Evolutionary conservation across 1,284 basidiomycete species (phyloP), one percentile per base, ranked within the genome.

Genomic region (Moesziomyces sp.): DNA sequence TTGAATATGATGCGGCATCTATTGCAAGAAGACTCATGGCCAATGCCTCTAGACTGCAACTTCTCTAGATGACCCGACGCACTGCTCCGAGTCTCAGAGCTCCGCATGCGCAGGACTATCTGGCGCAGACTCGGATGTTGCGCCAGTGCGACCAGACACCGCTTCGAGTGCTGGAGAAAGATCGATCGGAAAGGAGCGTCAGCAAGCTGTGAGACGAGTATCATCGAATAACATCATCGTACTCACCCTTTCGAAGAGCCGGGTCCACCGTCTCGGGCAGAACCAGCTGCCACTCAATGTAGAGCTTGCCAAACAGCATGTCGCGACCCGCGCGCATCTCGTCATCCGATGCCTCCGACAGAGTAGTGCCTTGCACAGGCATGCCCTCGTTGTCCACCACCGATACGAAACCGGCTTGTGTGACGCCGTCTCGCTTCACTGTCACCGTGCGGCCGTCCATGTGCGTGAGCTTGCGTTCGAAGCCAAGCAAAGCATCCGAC

Each of bases 401-500:
- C 10, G 70, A 57, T 19, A 82, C 80, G 16, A 66, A 71, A 21
- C 77, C 78, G 5, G 80, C 75, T 57, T 84, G 82, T 1, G 82
- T 84, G 30, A 80, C 76, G 1, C 58, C 60, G 19, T 64, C 56
- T 19, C 82, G 73, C 28, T 55, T 58, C 26, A 84, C 21, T 13
- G 62, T 69, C 33, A 84, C 47, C 5, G 60, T 66, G 28, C 78
- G 78, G 10, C 75, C 79, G 58, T 84, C 82, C 54, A 81, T 75
- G 58, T 84, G 82, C 2, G 70, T 64, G 28, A 83, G 16, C 23
- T 70, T 74, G 33, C 77, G 73, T 35, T 78, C 65, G 47, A 84
- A 82, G 24, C 82, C 82, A 0, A 84, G 58, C 26, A 84, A 47
- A 1, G 82, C 82, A n/a, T 84, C 81, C 14, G 59, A 61, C 16